Evolutionary conservation across 176 grass and related monocot species (phyloP).

Genomic region (Olyra latifolia): DNA sequence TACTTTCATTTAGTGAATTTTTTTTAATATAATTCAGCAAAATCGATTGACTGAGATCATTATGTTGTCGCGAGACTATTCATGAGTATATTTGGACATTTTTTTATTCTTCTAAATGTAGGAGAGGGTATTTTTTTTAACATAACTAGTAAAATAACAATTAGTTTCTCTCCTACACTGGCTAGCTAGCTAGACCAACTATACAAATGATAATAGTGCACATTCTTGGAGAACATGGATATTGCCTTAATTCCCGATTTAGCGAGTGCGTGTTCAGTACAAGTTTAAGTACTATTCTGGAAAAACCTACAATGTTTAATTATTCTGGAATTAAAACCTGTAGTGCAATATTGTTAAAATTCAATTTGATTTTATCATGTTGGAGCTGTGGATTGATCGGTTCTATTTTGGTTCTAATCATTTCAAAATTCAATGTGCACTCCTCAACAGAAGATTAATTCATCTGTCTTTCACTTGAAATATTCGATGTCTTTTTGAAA

Average conservation of each 20-base stretch:
- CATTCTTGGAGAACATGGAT: not conserved
- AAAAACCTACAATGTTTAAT: not conserved
- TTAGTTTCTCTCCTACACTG: not conserved
- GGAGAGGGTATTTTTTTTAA: not conserved
- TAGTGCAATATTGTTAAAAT: too few species aligned
- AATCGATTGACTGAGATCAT: not conserved
- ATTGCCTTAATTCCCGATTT: not conserved
- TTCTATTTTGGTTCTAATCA: too few species aligned
- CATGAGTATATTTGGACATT: not conserved
- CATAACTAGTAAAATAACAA: not conserved
- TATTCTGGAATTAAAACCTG: too few species aligned
- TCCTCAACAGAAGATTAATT: too few species aligned
- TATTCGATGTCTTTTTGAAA: too few species aligned
- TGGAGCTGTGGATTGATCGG: not conserved
- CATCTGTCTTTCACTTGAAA: too few species aligned
- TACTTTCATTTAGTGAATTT: not conserved
- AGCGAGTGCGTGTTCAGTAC: not conserved
- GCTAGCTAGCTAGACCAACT: not conserved
- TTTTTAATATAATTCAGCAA: not conserved
- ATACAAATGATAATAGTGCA: not conserved
- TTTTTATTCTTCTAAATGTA: not conserved
- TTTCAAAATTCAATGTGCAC: too few species aligned
- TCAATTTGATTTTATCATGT: not conserved
- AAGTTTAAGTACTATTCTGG: not conserved
- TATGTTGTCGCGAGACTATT: not conserved